Conservation (phyloP, 768 basidiomycete species). For the Sarcodon aspratus region DNA sequence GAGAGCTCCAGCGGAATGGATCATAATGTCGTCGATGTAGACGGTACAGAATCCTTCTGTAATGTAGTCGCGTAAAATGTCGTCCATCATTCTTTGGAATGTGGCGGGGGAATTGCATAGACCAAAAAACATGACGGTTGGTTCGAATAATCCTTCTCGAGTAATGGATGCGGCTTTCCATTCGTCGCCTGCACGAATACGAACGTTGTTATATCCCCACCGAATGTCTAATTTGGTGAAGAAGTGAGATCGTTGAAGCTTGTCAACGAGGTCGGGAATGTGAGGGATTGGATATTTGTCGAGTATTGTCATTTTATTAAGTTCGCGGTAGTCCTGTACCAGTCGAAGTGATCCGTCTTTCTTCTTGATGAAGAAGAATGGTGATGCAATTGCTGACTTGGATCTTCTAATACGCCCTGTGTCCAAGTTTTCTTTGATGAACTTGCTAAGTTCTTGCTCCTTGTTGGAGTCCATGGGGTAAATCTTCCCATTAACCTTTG, state of each 20-base stretch:
- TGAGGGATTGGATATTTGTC: constrained; percentile 9
- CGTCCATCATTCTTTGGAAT: constrained; percentile 20
- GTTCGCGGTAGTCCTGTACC: constrained; percentile 21
- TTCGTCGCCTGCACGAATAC: constrained; percentile 26
- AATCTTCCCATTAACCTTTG: no score
- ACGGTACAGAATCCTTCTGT: constrained; percentile 19
- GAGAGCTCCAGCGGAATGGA: constrained; percentile 20
- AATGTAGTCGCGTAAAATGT: constrained; percentile 18
- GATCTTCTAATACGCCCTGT: constrained; percentile 8
- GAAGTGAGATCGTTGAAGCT: constrained; percentile 5
- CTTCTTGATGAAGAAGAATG: constrained; percentile 22
- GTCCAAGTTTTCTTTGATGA: constrained; percentile 12
- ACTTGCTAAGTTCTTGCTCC: background rate
- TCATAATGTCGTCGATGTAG: constrained; percentile 31
- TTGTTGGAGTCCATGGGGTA: no score
- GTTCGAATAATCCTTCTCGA: constrained; percentile 24
- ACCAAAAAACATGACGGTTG: constrained; percentile 24
- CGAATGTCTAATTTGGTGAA: constrained; percentile 12
- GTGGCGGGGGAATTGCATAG: constrained; percentile 22
- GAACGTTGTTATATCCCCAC: constrained; percentile 19
- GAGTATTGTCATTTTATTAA: constrained; percentile 8
- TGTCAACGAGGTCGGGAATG: constrained; percentile 7
- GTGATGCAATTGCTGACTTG: constrained; percentile 10
- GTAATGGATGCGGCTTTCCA: constrained; percentile 28
- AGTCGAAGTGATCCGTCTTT: constrained; percentile 20